Conservation (phyloP, 2,329 filamentous ascomycete genomes). For the Setomelanomma holmii region DNA sequence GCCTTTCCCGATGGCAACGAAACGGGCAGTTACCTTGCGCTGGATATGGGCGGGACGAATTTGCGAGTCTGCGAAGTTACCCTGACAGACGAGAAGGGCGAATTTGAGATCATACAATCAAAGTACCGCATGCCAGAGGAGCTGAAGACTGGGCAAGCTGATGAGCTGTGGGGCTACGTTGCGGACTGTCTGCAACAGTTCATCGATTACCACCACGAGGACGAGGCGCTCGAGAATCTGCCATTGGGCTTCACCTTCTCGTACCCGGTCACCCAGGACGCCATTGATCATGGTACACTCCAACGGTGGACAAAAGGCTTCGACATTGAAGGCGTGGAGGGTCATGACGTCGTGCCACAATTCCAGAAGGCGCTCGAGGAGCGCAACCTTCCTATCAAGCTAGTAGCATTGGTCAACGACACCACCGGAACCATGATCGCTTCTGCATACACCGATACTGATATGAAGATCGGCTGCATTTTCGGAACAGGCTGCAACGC, state of each 20-base stretch:
- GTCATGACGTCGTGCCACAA: slow-evolving; percentile 87
- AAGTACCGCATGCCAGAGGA: slow-evolving; percentile 97
- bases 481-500: slow-evolving; percentile 99
- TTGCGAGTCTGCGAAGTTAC: slow-evolving; percentile 94
- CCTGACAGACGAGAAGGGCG: slow-evolving; percentile 84
- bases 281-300: slow-evolving; percentile 89
- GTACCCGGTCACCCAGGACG: slow-evolving; percentile 91
- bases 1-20: slow-evolving; percentile 86
- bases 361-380: slow-evolving; percentile 80
- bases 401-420: slow-evolving; percentile 94
- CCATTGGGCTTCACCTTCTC: slow-evolving; percentile 96
- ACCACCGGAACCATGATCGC: slow-evolving; percentile 97
- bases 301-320: slow-evolving; percentile 99
- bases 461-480: slow-evolving; percentile 95
- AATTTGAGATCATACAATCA: slow-evolving; percentile 95
- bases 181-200: slow-evolving; percentile 94
- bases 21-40: slow-evolving; percentile 83
- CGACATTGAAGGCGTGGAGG: slow-evolving; percentile 91
- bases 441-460: slow-evolving; percentile 92
- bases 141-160: slow-evolving; percentile 82
- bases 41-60: slow-evolving; percentile 98
- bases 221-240: slow-evolving; percentile 67
- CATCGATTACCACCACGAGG: slow-evolving; percentile 82
- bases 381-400: slow-evolving; percentile 85
- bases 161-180: slow-evolving; percentile 94